Percentiles rank a stretch among this genome's conserved stretches.
These are phyloP conservation scores for Lolium multiflorum DNA, from an alignment of 176 grass and related monocot species.

Conservation along the genomic window DNA sequence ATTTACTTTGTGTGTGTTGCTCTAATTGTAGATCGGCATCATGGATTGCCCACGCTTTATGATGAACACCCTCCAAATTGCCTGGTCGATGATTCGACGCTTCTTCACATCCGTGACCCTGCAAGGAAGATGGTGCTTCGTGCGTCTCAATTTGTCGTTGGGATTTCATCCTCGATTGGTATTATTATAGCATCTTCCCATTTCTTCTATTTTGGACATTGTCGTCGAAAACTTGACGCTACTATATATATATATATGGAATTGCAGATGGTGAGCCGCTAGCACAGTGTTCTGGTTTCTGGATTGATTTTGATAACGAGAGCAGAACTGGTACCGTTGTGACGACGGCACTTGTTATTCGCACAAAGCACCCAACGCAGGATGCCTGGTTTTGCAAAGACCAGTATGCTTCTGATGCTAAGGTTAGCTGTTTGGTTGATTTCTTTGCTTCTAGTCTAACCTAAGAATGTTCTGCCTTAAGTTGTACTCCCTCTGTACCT, in stretches of 20 bases:
- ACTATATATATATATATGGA: background rate
- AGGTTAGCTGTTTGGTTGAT: background rate
- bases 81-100: background rate
- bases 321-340: background rate
- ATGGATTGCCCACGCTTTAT: background rate
- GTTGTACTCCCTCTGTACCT: no score
- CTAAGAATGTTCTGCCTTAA: background rate
- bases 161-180: background rate
- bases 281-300: constrained; percentile 7
- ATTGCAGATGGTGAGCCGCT: constrained; percentile 21
- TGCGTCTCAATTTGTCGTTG: background rate
- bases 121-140: background rate
- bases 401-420: background rate
- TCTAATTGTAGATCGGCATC: background rate
- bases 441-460: background rate
- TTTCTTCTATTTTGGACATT: background rate
- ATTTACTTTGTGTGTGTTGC: constrained; percentile 1
- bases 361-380: background rate
- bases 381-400: background rate
- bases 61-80: background rate
- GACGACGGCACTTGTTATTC: background rate
- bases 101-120: constrained; percentile 12
- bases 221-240: constrained; percentile 4
- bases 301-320: background rate
- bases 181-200: background rate